A percentile compares a stretch with the other conserved stretches of the same genome.
These are phyloP conservation scores for Suhomyces anneliseae DNA, from an alignment of 1,139 yeast species.

Conservation along the genomic window DNA sequence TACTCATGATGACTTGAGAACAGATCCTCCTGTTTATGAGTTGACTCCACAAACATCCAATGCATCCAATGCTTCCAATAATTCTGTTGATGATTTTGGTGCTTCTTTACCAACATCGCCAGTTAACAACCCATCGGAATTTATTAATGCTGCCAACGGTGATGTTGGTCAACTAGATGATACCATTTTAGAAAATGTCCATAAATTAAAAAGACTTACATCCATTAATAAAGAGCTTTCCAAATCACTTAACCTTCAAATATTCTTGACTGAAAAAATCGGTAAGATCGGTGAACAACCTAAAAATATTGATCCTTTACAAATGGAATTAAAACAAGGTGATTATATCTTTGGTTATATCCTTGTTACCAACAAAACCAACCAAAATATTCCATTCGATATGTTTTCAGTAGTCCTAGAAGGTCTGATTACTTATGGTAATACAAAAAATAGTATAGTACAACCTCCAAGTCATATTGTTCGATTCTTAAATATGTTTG, in stretches of 20 bases:
- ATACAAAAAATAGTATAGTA: slow-evolving; percentile 17
- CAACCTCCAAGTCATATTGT: slow-evolving; percentile 19
- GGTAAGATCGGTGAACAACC: slow-evolving; percentile 34
- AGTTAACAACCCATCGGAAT: slow-evolving; percentile 11
- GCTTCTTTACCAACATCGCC: slow-evolving; percentile 24
- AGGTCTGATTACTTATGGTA: slow-evolving; percentile 31
- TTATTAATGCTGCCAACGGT: slow-evolving; percentile 3
- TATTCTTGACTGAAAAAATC: slow-evolving; percentile 31
- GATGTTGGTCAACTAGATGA: slow-evolving; percentile 25
- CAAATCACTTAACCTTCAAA: slow-evolving; percentile 27
- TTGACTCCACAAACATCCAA: slow-evolving; percentile 25
- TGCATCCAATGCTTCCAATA: slow-evolving; percentile 14
- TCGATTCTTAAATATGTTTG: slow-evolving; percentile 40
- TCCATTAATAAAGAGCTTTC: slow-evolving; percentile 32
- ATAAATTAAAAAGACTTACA: slow-evolving; percentile 34
- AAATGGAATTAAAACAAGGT: slow-evolving; percentile 38
- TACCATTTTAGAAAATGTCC: slow-evolving; percentile 37
- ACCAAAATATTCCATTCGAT: slow-evolving; percentile 35
- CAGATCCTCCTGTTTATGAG: slow-evolving; percentile 41
- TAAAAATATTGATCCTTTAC: slow-evolving; percentile 29
- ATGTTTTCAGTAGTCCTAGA: slow-evolving; percentile 43
- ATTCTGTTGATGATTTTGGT: slow-evolving; percentile 22
- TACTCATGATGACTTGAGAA: slow-evolving; percentile 30
- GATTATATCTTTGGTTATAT: slow-evolving; percentile 43
- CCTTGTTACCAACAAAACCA: slow-evolving; percentile 33